Conservation (phyloP, 345 rosid genomes). For the Nasturtium officinale region DNA sequence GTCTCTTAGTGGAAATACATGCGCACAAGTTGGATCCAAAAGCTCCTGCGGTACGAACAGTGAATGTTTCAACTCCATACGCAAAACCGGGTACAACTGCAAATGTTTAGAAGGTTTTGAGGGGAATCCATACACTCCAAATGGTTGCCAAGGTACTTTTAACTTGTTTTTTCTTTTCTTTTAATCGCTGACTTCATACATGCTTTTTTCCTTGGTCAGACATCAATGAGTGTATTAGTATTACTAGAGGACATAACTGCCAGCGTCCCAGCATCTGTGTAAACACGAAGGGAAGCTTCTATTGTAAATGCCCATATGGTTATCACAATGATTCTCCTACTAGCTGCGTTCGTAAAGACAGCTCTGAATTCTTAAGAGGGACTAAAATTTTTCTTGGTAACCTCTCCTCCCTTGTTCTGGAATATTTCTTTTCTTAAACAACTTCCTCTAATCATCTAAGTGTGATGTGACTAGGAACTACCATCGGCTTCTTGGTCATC, state of each 20-base stretch:
- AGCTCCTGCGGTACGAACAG: conserved; percentile 2
- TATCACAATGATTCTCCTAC: too few relatives aligned
- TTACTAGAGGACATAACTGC: neutral
- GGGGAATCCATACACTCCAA: conserved; percentile 41
- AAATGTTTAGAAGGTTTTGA: conserved; percentile 32
- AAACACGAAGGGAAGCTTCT: conserved; percentile 28
- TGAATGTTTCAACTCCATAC: too few relatives aligned
- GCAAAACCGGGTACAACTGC: conserved; percentile 47
- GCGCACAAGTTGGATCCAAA: too few relatives aligned
- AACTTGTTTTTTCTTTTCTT: too few relatives aligned
- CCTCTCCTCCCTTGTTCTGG: neutral
- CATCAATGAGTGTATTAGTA: neutral
- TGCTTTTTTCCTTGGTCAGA: conserved; percentile 1
- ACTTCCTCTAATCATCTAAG: neutral
- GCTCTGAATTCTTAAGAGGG: neutral
- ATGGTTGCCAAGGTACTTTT: conserved; percentile 37
- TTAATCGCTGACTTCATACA: too few relatives aligned
- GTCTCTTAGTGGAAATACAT: too few relatives aligned
- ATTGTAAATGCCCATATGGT: conserved; percentile 40
- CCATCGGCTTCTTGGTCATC: conserved; percentile 18
- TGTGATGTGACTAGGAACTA: neutral
- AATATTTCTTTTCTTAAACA: neutral
- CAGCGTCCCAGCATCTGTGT: neutral
- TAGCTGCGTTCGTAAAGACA: too few relatives aligned
- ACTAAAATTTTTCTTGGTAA: neutral